phyloP scores from a whole-genome alignment of 2,329 filamentous ascomycete genomes.

The Mycosphaerella sp. region DNA sequence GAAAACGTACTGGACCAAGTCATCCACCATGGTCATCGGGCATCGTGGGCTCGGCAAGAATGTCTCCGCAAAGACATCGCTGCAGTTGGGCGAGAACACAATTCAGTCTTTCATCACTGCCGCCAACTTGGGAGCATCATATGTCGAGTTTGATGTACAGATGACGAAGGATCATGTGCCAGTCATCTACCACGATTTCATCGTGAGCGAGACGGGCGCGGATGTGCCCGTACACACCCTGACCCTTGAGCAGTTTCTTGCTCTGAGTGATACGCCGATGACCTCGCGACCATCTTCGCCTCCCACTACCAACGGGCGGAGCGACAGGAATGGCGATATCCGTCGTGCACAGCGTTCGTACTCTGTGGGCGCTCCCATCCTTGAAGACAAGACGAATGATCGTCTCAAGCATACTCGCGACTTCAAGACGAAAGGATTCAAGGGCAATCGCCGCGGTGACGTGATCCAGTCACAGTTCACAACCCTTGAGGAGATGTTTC shows the following conservation, averaged over 20 bases:
- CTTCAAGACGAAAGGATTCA: conserved; percentile 91
- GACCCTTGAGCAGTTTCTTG: conserved; percentile 87
- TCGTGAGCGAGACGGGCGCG: conserved; percentile 95
- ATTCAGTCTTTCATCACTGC: conserved; percentile 93
- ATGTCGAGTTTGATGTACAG: conserved; percentile 79
- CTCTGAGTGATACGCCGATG: conserved; percentile 26
- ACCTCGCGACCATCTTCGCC: conserved; percentile 19
- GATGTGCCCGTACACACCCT: conserved; percentile 94
- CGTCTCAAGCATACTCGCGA: conserved; percentile 96
- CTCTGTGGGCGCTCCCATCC: conserved; percentile 48
- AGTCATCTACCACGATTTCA: conserved; percentile 97
- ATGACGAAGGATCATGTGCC: conserved; percentile 98
- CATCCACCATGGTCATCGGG: conserved; percentile 76
- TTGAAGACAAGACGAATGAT: conserved; percentile 35
- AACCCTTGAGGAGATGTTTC: conserved; percentile 88
- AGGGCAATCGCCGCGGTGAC: conserved; percentile 86
- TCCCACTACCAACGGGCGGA: conserved; percentile 6
- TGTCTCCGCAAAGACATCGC: conserved; percentile 67
- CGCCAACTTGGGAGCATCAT: conserved; percentile 77
- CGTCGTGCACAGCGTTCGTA: conserved; percentile 47
- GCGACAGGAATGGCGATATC: conserved; percentile 16
- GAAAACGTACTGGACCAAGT: conserved; percentile 94
- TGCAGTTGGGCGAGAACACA: conserved; percentile 95
- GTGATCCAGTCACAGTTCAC: conserved; percentile 96
- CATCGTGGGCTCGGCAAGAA: conserved; percentile 85